phyloP scores from a whole-genome alignment of 306 rosid genomes.

The Elaeagnus macrophylla region DNA sequence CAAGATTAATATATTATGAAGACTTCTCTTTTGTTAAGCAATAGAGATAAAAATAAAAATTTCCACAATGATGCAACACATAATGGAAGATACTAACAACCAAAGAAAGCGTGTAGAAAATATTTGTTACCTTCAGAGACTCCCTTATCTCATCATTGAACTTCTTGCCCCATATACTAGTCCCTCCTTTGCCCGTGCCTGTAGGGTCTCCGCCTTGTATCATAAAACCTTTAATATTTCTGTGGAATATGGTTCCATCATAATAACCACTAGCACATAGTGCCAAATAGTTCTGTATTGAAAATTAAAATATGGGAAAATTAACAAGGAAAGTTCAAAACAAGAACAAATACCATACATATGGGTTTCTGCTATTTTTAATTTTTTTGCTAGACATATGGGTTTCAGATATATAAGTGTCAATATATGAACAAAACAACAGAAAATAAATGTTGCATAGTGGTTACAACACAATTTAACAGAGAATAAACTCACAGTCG shows the following conservation, averaged over 20 bases:
- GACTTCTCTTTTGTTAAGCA: no score
- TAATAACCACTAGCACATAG: conserved; percentile 76
- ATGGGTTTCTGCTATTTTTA: no score
- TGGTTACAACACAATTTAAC: no score
- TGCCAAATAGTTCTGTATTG: conserved; percentile 67
- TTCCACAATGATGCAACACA: no score
- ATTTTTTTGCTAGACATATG: no score
- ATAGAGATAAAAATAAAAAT: no score
- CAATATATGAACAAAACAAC: no score
- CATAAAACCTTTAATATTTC: conserved; percentile 94
- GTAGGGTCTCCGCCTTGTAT: conserved; percentile 99
- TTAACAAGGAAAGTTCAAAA: conserved; percentile 4
- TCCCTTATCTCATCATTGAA: conserved; percentile 87
- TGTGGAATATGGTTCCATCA: conserved; percentile 93
- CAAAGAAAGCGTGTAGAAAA: background rate
- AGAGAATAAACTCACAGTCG: no score
- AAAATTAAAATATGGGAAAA: conserved; percentile 14
- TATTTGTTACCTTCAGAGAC: conserved; percentile 60
- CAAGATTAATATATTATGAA: no score
- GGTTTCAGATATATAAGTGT: no score
- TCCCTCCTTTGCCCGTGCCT: conserved; percentile 94
- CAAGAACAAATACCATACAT: background rate
- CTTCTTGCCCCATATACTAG: conserved; percentile 94
- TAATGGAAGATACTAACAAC: no score
- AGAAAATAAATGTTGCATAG: no score